Base-by-base conservation (phyloP, 352 stramenopile species). In the Phytophthora syringae region DNA sequence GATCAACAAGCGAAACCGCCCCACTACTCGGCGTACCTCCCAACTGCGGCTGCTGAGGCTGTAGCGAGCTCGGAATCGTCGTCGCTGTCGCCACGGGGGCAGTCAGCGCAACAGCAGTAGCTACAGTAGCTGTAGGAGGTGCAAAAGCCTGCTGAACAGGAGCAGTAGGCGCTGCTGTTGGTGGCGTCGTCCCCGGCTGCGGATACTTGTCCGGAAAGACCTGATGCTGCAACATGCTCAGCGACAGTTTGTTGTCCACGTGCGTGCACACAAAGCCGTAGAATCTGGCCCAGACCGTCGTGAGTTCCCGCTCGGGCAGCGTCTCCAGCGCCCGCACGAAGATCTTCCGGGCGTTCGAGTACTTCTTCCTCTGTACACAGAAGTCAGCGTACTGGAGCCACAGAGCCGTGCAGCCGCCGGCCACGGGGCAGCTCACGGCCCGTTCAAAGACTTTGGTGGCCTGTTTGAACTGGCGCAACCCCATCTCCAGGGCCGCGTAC, bases 401-500 rank as follows among this genome's bases (percentile, higher is more conserved):
- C 24, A 90, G 58, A 9, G 57, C 52, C 4, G 57, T 72, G 51
- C 60, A 76, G 16, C 22, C 40, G 18, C 72, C 66, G 2, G 80
- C 82, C 3, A 90, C 64, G 9, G 80, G 70, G 48, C 82, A 91
- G 40, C 43, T 72, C 44, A 82, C 76, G 5, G 81, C 85, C 39
- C 70, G 60, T 58, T 93, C 85, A 52, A 92, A 89, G 30, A 92
- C 83, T 55, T 90, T 92, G 7, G 85, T 93, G 37, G 85, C 84
- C 67, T 93, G 85, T 57, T 93, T 93, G 61, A 93, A 93, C 74
- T 93, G 85, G 12, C 85, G 81, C 51, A 93, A 61, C 30, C 89
- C 85, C 44, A 92, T 88, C 70, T 93, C 85, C 42, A 93, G 68
- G 50, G 77, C 79, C n/a, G 83, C 82, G 61, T 92, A 93, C n/a